Evolutionary conservation across 2,329 filamentous ascomycete genomes (phyloP).

Genomic region (Phialemonium atrogriseum): DNA sequence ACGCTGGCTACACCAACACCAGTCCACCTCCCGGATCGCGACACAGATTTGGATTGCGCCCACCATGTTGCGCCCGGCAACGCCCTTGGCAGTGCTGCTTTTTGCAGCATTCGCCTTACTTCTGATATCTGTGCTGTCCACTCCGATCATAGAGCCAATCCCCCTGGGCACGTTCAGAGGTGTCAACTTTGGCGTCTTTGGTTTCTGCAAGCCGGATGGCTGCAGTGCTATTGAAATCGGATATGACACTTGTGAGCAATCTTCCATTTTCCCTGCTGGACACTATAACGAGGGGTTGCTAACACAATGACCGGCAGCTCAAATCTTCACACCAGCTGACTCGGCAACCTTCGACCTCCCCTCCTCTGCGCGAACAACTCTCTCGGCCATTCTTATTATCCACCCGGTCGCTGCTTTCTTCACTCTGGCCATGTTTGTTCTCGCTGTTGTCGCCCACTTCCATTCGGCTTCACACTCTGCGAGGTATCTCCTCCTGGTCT

Average conservation of each 20-base stretch:
- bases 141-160: constrained; percentile 78
- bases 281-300: no score
- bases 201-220: constrained; percentile 60
- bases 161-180: constrained; percentile 71
- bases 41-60: constrained; percentile 11
- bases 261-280: constrained; percentile 29
- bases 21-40: neutral
- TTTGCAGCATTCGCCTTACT: constrained; percentile 78
- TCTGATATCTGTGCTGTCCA: constrained; percentile 81
- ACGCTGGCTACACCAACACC: constrained; percentile 25
- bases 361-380: constrained; percentile 42
- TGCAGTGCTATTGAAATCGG: constrained; percentile 75
- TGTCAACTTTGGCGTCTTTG: constrained; percentile 86
- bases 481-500: constrained; percentile 73
- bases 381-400: constrained; percentile 86
- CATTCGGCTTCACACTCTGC: constrained; percentile 84
- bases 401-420: constrained; percentile 86
- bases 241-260: constrained; percentile 68
- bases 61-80: constrained; percentile 84
- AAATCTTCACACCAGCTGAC: constrained; percentile 17
- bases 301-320: no score
- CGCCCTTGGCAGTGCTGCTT: constrained; percentile 79
- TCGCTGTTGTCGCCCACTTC: constrained; percentile 76
- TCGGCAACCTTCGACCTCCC: constrained; percentile 48
- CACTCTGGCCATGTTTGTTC: constrained; percentile 73